Evolutionary conservation across 352 stramenopile species (phyloP), one percentile per base, ranked within the genome.

Genomic region (Phytophthora palmivora): DNA sequence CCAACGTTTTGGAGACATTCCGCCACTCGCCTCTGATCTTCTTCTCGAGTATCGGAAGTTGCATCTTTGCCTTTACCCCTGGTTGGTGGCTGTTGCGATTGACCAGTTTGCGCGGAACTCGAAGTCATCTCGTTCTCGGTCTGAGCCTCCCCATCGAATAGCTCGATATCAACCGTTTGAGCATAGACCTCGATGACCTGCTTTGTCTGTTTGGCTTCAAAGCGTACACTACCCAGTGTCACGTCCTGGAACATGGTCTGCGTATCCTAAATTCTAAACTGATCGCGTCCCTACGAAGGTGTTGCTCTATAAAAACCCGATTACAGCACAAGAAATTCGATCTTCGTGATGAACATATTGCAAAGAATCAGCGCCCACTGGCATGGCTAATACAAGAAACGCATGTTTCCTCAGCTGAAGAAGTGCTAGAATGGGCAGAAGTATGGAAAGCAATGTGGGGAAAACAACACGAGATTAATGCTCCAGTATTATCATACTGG

Each of bases 181-280:
- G 47, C 53, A 18, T 11, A 60, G 16, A 50, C 66, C 21, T 59
- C 63, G 37, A 53, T 69, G 32, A 56, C 69, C 50, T 77, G 68
- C 57, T 75, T 74, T 9, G 70, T 71, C 21, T 54, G 67, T 69
- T 83, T 85, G 65, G 65, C 76, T 65, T 79, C 82, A 64, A 89
- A 91, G 56, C 74, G 64, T 2, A 78, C 63, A 42, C 62, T 70
- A 21, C 78, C 79, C 9, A 88, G 52, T 12, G 24, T 61, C 60
- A 86, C 79, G 48, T 89, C 80, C 66, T 87, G 70, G 56, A 91
- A 89, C 78, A 89, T 89, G 30, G 10, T 57, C 18, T 48, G 32
- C 9, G 12, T 30, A 38, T 42, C 26, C 30, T 21, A 12, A 18
- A 19, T 28, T 6, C 24, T 3, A 28, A 28, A 28, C 6, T n/a